These are phyloP conservation scores for Piromyces finnis DNA, from an alignment of 192 early-diverging fungal genomes.

Conservation along the genomic window DNA sequence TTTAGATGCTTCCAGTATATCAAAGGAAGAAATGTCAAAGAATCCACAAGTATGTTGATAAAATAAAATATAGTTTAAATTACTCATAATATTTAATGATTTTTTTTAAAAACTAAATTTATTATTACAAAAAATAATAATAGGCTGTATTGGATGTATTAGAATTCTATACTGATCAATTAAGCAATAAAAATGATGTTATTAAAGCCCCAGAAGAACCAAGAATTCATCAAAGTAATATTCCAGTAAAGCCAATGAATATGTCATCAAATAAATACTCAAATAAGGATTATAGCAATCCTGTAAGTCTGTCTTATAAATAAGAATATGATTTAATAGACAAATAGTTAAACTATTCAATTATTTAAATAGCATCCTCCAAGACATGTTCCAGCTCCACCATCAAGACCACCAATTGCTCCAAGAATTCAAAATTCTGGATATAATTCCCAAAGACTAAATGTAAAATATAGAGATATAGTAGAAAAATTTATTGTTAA, in stretches of 20 bases:
- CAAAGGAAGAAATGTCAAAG: constrained; percentile 92
- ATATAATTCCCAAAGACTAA: background rate
- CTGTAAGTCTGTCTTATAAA: background rate
- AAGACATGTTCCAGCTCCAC: background rate
- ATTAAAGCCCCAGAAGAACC: background rate
- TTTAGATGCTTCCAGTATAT: constrained; percentile 81
- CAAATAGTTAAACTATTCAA: no score
- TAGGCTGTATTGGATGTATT: constrained; percentile 91
- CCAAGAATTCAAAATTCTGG: background rate
- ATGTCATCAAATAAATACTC: background rate
- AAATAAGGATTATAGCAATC: background rate
- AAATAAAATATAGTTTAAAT: no score
- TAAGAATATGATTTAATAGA: no score
- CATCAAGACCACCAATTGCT: background rate
- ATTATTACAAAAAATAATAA: background rate
- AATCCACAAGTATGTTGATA: constrained; percentile 45
- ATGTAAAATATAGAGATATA: no score
- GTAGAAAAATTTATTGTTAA: no score
- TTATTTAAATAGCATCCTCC: background rate
- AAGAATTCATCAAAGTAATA: constrained; percentile 1
- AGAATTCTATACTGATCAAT: constrained; percentile 88
- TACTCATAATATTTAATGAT: no score
- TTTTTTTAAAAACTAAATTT: no score
- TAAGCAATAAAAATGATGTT: constrained; percentile 21
- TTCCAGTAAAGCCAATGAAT: background rate